Evolutionary conservation across 2,329 filamentous ascomycete genomes (phyloP).

Genomic region (Phialophora tarda): DNA sequence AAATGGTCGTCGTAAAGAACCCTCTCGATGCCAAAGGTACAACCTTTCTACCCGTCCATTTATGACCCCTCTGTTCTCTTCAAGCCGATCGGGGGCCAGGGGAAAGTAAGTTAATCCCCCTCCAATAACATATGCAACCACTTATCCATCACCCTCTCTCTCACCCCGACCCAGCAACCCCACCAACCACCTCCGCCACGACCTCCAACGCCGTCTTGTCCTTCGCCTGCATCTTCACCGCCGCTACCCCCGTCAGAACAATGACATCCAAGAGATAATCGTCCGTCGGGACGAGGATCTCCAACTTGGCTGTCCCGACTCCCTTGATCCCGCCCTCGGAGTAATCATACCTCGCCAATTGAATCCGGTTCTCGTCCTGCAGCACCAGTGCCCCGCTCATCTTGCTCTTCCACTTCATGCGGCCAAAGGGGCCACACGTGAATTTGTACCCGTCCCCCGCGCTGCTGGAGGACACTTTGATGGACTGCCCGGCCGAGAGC

Average conservation of each 20-base stretch:
- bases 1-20: too few species aligned
- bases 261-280: conserved; percentile 5
- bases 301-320: neutral
- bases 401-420: conserved; percentile 14
- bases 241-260: conserved; percentile 1
- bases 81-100: too few species aligned
- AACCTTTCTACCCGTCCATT: too few species aligned
- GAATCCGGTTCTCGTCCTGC: neutral
- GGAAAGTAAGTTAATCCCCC: too few species aligned
- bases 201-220: conserved; percentile 7
- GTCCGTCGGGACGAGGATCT: conserved; percentile 1
- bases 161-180: neutral
- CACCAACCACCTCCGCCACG: neutral
- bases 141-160: neutral
- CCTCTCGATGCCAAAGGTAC: too few species aligned
- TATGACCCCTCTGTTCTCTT: too few species aligned
- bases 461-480: conserved; percentile 4
- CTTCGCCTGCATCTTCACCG: conserved; percentile 8
- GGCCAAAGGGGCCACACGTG: neutral
- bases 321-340: neutral
- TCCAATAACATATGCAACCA: too few species aligned
- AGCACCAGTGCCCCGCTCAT: conserved; percentile 4
- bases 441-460: conserved; percentile 10
- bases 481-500: neutral
- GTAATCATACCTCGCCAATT: neutral